These are phyloP conservation scores for Myriangium duriaei DNA, from an alignment of 2,329 filamentous ascomycete species.

Conservation along the genomic window DNA sequence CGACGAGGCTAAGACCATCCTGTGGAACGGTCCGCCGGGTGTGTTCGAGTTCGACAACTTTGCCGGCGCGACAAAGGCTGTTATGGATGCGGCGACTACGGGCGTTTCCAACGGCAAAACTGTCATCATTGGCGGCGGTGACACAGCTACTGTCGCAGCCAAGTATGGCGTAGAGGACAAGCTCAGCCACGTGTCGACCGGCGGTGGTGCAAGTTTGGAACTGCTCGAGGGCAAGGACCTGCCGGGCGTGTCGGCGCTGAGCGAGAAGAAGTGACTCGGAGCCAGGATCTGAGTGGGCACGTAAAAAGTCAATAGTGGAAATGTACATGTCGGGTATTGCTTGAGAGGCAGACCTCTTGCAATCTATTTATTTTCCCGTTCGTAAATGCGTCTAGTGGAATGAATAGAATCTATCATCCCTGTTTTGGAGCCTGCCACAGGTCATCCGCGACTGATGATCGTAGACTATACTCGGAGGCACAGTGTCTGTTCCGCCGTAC, in stretches of 20 bases:
- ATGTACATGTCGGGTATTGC: too few species aligned
- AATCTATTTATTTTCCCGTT: too few species aligned
- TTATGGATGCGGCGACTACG: conserved; percentile 74
- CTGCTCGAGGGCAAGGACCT: conserved; percentile 96
- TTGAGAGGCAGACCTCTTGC: too few species aligned
- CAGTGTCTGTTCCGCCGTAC: too few species aligned
- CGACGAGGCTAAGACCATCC: conserved; percentile 79
- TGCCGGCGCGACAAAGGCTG: conserved; percentile 81
- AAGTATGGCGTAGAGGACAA: conserved; percentile 96
- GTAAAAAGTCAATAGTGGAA: too few species aligned
- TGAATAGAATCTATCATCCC: too few species aligned
- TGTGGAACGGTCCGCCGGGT: conserved; percentile 96
- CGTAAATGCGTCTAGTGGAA: too few species aligned
- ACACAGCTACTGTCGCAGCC: conserved; percentile 93
- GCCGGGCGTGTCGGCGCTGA: conserved; percentile 77
- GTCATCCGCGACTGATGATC: too few species aligned
- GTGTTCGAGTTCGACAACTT: conserved; percentile 98
- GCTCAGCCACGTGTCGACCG: conserved; percentile 95
- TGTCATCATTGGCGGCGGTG: conserved; percentile 96
- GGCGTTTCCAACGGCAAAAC: conserved; percentile 78
- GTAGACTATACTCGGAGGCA: too few species aligned
- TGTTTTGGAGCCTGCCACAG: too few species aligned
- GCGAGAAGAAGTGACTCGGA: conserved; percentile 10
- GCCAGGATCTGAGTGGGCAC: conserved; percentile 6
- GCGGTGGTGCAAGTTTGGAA: conserved; percentile 89